Evolutionary conservation across 805 yeast species (phyloP), one percentile per base, ranked within the genome.

Genomic region (Lachancea sp.): DNA sequence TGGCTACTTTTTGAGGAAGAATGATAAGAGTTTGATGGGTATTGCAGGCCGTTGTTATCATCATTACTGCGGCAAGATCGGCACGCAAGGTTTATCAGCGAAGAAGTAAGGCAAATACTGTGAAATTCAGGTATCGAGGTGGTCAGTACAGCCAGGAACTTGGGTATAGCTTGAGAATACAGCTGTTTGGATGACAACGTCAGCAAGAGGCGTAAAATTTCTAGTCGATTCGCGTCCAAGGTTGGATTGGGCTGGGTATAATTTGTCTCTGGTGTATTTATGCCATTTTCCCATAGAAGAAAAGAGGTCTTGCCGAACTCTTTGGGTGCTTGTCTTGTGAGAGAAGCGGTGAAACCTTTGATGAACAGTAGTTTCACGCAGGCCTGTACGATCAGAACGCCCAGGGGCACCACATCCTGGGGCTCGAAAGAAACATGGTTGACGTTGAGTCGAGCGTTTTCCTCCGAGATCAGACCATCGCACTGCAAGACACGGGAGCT

Each of bases 251-350:
- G 77, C 30, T 44, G 55, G 31, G 53, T 49, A 52, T 54, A 67
- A 44, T 46, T 19, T 48, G 60, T 39, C 45, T 64, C 67, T 45
- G 62, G 55, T 2, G 68, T 59, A 2, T 87, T 90, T 27, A 89
- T 72, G 5, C 96, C 96, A 3, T 84, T 78, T 54, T 85, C 95
- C 96, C 96, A 89, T 1, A 83, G 69, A n/a, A 56, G 47, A 33
- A 53, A 58, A 2, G 66, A 58, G 27, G 48, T 51, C 2, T 59
- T 48, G 13, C 69, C 71, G 2, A 57, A 19, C 5, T 29, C 55
- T 1, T 56, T 55, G 1, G 39, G 25, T 2, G 56, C 54, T 8
- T 54, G 46, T 12, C 48, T 41, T 12, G 51, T 37, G 13, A 44
- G 38, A 15, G 58, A 55, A 13, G 59, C 41, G 1, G 65, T 55